Base-by-base conservation (phyloP, 495 filamentous ascomycete species). In the Pyronema domesticum region DNA sequence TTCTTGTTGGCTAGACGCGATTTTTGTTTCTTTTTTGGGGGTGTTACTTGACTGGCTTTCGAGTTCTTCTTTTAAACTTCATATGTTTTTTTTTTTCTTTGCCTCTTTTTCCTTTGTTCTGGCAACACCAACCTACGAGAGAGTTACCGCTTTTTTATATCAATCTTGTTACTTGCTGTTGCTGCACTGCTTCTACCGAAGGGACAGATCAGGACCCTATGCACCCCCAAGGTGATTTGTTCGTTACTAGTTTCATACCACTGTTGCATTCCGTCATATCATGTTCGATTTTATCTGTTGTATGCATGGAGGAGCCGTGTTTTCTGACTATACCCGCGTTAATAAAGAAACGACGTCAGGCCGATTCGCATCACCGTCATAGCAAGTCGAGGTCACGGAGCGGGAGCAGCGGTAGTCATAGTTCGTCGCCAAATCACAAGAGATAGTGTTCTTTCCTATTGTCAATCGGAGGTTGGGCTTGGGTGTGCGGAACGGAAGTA, bases 341-440 rank as follows among this genome's bases (percentile, higher is more conserved):
- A 58, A 57, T 59, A 58, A 65, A 65, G 62, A 65, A 65, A 65
- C 62, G 58, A 65, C 62, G 58, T 64, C 62, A 65, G 60, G 57
- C 58, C 57, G 37, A 64, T 57, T 63, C 54, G 52, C 58, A 57
- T 50, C 57, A 63, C 47, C 58, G 60, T 43, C 58, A 58, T 56
- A 52, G 48, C 43, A 65, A 61, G 51, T 55, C 62, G 52, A 53
- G 62, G 49, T 54, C 58, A n/a, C 53, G 62, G 40, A 64, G 55
- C 56, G 58, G 54, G 23, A 30, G 23, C 5, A n/a, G n/a, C n/a
- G n/a, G n/a, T 43, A 64, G 57, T 52, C 37, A 60, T n/a, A 56
- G 37, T 17, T 53, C 50, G 36, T 40, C 50, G 19, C 30, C 50
- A 40, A 53, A 50, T 36, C 47, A 50, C 13, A 35, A 35, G 19